A percentile compares a stretch with the other conserved stretches of the same genome.
phyloP scores from a whole-genome alignment of 495 filamentous ascomycete genomes.

The Recurvomyces mirabilis region DNA sequence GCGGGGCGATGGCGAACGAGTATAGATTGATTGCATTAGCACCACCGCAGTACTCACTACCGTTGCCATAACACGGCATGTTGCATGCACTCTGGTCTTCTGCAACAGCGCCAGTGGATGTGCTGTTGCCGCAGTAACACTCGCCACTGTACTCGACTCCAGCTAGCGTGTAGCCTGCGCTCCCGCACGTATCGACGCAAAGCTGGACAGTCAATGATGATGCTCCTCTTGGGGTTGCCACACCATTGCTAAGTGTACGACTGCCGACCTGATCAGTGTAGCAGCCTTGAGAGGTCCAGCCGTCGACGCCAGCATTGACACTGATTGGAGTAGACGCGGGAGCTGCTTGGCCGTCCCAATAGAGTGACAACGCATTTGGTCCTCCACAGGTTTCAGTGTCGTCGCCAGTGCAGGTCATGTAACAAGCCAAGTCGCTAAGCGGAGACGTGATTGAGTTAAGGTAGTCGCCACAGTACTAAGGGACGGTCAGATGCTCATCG shows the following conservation, averaged over 20 bases:
- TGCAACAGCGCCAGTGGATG: constrained; percentile 26
- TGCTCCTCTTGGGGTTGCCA: background rate
- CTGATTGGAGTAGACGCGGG: background rate
- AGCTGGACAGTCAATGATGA: background rate
- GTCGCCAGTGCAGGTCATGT: no score
- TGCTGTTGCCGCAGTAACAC: background rate
- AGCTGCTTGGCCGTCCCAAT: background rate
- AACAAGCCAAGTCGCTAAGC: no score
- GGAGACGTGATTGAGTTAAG: no score
- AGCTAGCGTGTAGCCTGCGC: background rate
- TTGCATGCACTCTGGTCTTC: constrained; percentile 38
- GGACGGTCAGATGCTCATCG: no score
- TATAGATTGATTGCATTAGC: background rate
- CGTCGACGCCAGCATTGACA: background rate
- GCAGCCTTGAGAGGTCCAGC: background rate
- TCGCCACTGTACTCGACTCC: background rate
- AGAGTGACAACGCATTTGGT: no score
- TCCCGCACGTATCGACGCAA: background rate
- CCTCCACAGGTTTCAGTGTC: no score
- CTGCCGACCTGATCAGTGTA: background rate
- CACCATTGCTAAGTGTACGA: background rate
- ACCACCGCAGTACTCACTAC: constrained; percentile 47
- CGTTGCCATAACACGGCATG: constrained; percentile 41
- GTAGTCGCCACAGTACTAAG: no score
- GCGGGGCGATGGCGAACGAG: background rate